These are phyloP conservation scores for Scolecobasidium constrictum DNA, from an alignment of 2,329 filamentous ascomycete species.

Conservation along the genomic window DNA sequence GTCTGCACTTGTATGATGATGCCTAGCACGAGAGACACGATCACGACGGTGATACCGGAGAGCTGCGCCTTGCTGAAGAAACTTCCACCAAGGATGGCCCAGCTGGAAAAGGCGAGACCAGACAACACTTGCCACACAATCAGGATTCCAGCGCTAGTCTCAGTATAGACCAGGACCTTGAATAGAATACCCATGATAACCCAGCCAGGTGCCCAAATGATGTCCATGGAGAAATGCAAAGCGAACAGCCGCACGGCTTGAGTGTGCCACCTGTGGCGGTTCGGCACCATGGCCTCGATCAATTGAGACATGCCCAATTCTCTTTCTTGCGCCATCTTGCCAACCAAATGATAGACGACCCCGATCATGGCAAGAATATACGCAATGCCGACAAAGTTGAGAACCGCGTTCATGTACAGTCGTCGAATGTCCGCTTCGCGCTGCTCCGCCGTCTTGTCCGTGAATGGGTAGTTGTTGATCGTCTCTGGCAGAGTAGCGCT, in stretches of 20 bases:
- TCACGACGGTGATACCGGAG: slow-evolving; percentile 68
- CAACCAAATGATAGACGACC: slow-evolving; percentile 77
- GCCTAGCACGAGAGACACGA: slow-evolving; percentile 63
- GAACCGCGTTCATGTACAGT: slow-evolving; percentile 61
- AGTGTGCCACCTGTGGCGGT: slow-evolving; percentile 60
- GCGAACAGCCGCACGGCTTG: slow-evolving; percentile 69
- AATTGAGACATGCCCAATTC: slow-evolving; percentile 81
- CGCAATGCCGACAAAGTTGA: slow-evolving; percentile 65
- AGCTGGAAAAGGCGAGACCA: slow-evolving; percentile 68
- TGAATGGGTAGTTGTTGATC: slow-evolving; percentile 63
- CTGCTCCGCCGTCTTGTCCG: slow-evolving; percentile 57
- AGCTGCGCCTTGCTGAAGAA: slow-evolving; percentile 84
- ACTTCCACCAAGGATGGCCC: slow-evolving; percentile 68
- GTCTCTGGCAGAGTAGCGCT: slow-evolving; percentile 21
- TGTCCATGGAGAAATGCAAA: slow-evolving; percentile 68
- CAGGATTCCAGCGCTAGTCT: slow-evolving; percentile 31
- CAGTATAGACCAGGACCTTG: slow-evolving; percentile 42
- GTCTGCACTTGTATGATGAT: slow-evolving; percentile 67
- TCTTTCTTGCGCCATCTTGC: slow-evolving; percentile 73
- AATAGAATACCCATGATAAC: slow-evolving; percentile 64
- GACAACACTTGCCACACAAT: slow-evolving; percentile 57
- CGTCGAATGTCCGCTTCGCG: slow-evolving; percentile 54
- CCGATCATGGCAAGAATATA: slow-evolving; percentile 74
- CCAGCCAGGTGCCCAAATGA: slow-evolving; percentile 76
- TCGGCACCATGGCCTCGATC: slow-evolving; percentile 85